Base-by-base conservation (phyloP, 176 grass and related monocot species). In the Bolboschoenus planiculmis region DNA sequence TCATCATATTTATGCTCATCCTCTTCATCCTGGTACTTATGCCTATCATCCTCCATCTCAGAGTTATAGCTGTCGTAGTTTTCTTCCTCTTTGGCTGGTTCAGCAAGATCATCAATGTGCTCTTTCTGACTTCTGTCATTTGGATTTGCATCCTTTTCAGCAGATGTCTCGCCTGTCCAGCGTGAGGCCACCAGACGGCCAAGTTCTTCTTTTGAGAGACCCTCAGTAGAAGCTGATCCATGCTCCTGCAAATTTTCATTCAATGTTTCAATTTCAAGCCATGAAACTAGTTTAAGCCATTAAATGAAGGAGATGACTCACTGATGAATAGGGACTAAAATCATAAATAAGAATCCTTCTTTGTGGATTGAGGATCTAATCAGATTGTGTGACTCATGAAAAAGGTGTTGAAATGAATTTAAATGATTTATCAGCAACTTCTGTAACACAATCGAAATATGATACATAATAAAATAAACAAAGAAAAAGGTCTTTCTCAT, bases 121-220 rank as follows among this genome's bases (percentile, higher is more conserved):
- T 84, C 85, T 84, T 87, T 61, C 37, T 77, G 84, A 81, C 85
- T 79, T 48, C 40, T 82, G 13, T 87, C 89, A 75, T 87, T 88
- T 74, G 89, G 46, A 7, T 76, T 85, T 73, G 86, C 78, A 34
- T 51, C 79, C 53, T 77, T 71, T 33, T 94, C 92, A 75, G 88
- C 73, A 73, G 81, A 85, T 53, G 84, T 85, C 86, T 94, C 89
- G 56, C 89, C 89, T 53, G 96, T 99, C 96, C 96, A 99, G 56
- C 96, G 89, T 77, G 96, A 99, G 83, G 96, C 96, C 76, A 99
- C 91, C 16, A 93, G 81, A 30, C 92, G 89, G 85, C 96, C 96
- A 33, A 99, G 85, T 53, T 99, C 96, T 87, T 90, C 96, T 85
- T 84, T 93, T 56, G 96, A 99, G 79, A 99, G 92, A 47, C 82